A percentile compares a stretch with the other conserved stretches of the same genome.
phyloP scores from a whole-genome alignment of 257 asterid genomes.

The Penstemon davidsonii region DNA sequence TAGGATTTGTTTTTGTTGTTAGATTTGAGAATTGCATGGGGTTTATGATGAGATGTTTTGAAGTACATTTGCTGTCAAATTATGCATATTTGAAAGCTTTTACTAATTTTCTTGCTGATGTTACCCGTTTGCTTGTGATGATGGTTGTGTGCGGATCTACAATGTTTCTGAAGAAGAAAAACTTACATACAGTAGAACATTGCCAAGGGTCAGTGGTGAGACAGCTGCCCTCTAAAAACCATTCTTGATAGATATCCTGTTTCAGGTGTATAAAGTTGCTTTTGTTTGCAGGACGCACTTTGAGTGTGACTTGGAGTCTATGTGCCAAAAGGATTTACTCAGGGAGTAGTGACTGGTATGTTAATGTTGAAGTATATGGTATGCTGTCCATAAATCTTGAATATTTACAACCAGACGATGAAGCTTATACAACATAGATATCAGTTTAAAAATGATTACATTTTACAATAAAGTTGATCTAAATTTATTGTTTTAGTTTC shows the following conservation, averaged over 20 bases:
- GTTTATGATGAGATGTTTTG: not conserved
- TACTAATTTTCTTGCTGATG: constrained; percentile 7
- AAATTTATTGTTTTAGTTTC: constrained; percentile 1
- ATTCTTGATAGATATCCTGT: not conserved
- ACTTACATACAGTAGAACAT: constrained; percentile 50
- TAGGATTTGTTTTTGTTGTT: not conserved
- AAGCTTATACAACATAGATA: not conserved
- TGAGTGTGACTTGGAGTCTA: constrained; percentile 87
- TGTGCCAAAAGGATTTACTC: constrained; percentile 74
- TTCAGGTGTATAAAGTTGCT: constrained; percentile 18
- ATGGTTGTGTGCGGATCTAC: constrained; percentile 86
- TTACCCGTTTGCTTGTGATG: constrained; percentile 77
- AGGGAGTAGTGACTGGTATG: constrained; percentile 94
- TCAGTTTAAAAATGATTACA: not conserved
- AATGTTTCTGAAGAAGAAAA: constrained; percentile 41
- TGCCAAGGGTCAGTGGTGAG: constrained; percentile 97
- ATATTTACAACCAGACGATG: constrained; percentile 8
- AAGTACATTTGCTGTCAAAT: not conserved
- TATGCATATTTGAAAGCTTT: not conserved
- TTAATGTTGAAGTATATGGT: constrained; percentile 14
- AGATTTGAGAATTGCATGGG: not conserved
- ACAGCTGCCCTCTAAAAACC: constrained; percentile 32
- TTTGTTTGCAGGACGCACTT: constrained; percentile 56
- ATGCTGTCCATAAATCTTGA: not conserved
- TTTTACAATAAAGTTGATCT: not conserved